A percentile compares a stretch with the other conserved stretches of the same genome.
phyloP scores from a whole-genome alignment of 169 alveolate species.

The Cryptosporidium ryanae region DNA sequence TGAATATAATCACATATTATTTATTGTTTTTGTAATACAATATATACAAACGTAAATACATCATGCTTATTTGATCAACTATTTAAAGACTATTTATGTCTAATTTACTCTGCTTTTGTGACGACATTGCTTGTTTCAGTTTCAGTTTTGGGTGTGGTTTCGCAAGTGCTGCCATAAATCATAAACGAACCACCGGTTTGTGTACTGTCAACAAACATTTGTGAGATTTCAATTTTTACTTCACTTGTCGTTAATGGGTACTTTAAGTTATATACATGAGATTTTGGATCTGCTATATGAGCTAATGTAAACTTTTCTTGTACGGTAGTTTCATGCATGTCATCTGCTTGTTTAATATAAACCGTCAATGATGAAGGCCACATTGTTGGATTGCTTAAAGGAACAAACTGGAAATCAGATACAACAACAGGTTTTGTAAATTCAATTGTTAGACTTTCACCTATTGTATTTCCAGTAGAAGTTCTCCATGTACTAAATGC shows the following conservation, averaged over 20 bases:
- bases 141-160: not conserved
- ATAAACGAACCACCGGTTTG: slow-evolving; percentile 74
- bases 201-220: slow-evolving; percentile 69
- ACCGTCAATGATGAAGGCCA: slow-evolving; percentile 77
- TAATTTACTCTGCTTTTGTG: too few relatives aligned
- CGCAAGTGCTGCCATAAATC: slow-evolving; percentile 64
- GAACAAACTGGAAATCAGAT: slow-evolving; percentile 79
- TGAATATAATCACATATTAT: too few relatives aligned
- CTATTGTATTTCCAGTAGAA: slow-evolving; percentile 77
- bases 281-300: slow-evolving; percentile 47
- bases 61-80: too few relatives aligned
- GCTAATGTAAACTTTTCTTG: slow-evolving; percentile 71
- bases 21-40: too few relatives aligned
- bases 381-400: slow-evolving; percentile 77
- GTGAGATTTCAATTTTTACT: slow-evolving; percentile 53
- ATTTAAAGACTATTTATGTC: too few relatives aligned
- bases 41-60: too few relatives aligned
- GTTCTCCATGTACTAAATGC: slow-evolving; percentile 82
- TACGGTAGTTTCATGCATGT: slow-evolving; percentile 60
- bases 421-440: slow-evolving; percentile 81
- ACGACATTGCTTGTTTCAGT: too few relatives aligned
- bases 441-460: slow-evolving; percentile 79
- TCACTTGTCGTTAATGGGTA: slow-evolving; percentile 52
- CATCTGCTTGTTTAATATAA: slow-evolving; percentile 64
- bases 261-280: slow-evolving; percentile 45